Base-by-base conservation (phyloP, 108 stramenopile genomes). In the Nitzschia palea region DNA sequence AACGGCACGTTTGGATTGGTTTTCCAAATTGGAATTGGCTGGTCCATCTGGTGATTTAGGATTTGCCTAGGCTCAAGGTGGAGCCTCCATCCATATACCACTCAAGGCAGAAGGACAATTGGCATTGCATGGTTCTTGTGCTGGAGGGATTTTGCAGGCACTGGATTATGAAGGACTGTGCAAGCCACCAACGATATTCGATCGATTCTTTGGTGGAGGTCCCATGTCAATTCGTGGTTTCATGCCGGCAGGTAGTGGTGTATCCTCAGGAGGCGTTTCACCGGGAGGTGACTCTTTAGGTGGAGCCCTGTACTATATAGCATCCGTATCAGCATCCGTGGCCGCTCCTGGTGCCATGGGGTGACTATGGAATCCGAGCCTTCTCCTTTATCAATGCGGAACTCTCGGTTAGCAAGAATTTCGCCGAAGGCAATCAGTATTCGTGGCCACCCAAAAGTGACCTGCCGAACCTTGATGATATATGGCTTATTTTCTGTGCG, bases 201-300 rank as follows among this genome's bases (percentile, higher is more conserved):
- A 94, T 80, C 78, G 93, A 44, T 94, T 89, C 65, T 90, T 86
- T 68, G 62, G 86, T 23, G 93, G 93, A 22, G 93, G 93, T 17
- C 87, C 93, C 15, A 70, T 85, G 61, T 84, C 87, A 35, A 62
- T 94, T 3, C 70, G 89, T 48, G 93, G 93, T 8, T 94, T 94
- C 76, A 47, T 83, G 26, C 93, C 88, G 9, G 75, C 83, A 28
- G 89, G 89, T 1, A 89, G 90, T 65, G 93, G 93, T 44, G 89
- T 88, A 9, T 71, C 81, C 4, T 61, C 48, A 26, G 59, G 22
- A 1, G 23, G 37, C 0, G 62, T 61, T 17, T 78, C 79, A 22
- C 85, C 87, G 15, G 87, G 84, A 23, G 93, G 93, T 23, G 89
- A 90, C 67, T 70, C 89, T 18, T 53, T 94, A 29, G 93, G 93